Evolutionary conservation across 176 grass and related monocot species (phyloP).

Genomic region (Phoenix roebelenii): DNA sequence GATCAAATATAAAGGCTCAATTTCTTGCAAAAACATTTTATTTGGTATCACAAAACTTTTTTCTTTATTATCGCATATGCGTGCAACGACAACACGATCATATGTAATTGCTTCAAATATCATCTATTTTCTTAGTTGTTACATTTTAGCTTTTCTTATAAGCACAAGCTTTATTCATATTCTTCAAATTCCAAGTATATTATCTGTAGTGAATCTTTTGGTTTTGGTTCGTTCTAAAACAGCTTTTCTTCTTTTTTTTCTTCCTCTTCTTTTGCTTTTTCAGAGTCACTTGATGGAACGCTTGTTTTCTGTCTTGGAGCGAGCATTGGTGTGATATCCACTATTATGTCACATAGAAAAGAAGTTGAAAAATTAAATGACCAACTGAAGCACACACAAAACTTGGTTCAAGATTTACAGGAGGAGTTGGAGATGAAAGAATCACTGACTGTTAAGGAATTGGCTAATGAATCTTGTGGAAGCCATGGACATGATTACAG

Average conservation of each 20-base stretch:
- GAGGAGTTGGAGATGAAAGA: constrained; percentile 96
- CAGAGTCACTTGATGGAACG: constrained; percentile 45
- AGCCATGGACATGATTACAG: constrained; percentile 20
- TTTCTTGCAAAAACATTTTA: too few species aligned
- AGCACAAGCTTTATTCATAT: too few species aligned
- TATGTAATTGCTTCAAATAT: too few species aligned
- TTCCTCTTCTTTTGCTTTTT: neutral
- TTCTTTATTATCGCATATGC: too few species aligned
- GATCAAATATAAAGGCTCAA: too few species aligned
- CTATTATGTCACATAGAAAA: constrained; percentile 61
- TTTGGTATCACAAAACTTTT: too few species aligned
- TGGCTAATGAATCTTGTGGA: constrained; percentile 36
- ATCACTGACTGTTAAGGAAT: constrained; percentile 64
- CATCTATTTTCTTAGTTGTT: too few species aligned
- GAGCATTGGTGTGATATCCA: constrained; percentile 55
- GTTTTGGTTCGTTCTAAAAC: constrained; percentile 7
- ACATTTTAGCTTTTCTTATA: too few species aligned
- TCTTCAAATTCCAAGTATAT: too few species aligned
- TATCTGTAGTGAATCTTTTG: too few species aligned
- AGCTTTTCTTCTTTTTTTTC: neutral
- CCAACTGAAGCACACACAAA: constrained; percentile 55
- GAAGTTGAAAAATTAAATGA: constrained; percentile 55
- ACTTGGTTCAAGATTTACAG: constrained; percentile 93
- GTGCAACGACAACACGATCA: too few species aligned
- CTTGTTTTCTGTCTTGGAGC: constrained; percentile 52